phyloP scores from a whole-genome alignment of 208 protist genomes.

The Giardia muris region DNA sequence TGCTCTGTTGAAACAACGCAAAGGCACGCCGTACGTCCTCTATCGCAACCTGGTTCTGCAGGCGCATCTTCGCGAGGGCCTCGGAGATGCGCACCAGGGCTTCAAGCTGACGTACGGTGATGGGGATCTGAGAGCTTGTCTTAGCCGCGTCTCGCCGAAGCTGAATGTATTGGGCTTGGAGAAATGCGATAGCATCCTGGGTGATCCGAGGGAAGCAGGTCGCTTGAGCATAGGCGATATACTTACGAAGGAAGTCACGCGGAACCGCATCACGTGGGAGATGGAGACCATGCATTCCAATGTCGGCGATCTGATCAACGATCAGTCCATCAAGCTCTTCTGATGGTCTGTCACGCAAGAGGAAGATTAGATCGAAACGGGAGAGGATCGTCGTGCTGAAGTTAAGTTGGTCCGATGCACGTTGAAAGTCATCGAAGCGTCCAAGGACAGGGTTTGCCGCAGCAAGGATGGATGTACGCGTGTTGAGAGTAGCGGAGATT shows the following conservation, averaged over 20 bases:
- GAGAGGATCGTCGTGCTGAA: constrained; percentile 91
- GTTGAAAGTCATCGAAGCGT: constrained; percentile 59
- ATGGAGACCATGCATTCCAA: neutral
- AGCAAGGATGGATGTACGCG: constrained; percentile 87
- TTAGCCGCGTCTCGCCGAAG: constrained; percentile 27
- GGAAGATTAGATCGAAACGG: constrained; percentile 74
- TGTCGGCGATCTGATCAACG: neutral
- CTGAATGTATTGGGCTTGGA: constrained; percentile 31
- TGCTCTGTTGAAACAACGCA: neutral
- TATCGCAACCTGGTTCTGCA: constrained; percentile 36
- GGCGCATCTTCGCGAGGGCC: constrained; percentile 76
- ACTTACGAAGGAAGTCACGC: neutral
- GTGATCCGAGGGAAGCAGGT: neutral
- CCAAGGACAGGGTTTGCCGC: constrained; percentile 90
- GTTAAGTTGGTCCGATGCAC: constrained; percentile 54
- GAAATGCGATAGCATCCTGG: neutral
- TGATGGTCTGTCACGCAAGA: constrained; percentile 56
- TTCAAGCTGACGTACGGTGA: constrained; percentile 74
- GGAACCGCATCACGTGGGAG: neutral
- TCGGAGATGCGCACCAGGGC: constrained; percentile 83
- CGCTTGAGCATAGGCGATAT: neutral
- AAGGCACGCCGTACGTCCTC: neutral
- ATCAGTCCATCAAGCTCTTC: constrained; percentile 43
- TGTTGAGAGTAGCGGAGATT: constrained; percentile 97
- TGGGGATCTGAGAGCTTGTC: constrained; percentile 51